Percentiles rank a stretch among this genome's conserved stretches.
Evolutionary conservation across 176 grass and related monocot species (phyloP).

Genomic region (Musa beccarii): DNA sequence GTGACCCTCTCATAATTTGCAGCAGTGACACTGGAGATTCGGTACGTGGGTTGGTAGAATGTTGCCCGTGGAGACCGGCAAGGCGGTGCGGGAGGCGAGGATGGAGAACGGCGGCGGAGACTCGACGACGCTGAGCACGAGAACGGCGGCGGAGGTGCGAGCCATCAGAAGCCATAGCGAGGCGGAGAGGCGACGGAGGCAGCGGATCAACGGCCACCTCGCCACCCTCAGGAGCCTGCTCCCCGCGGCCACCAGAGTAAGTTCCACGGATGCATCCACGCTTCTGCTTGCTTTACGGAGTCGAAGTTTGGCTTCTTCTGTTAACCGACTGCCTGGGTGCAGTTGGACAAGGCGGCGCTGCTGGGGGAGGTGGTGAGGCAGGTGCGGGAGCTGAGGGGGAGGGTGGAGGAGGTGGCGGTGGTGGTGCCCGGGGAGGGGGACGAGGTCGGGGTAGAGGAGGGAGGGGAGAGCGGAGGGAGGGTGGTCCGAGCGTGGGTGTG

Average conservation of each 20-base stretch:
- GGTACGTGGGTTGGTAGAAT: conserved; percentile 2
- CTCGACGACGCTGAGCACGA: conserved; percentile 25
- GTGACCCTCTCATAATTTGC: too few relatives aligned
- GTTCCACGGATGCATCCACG: neutral
- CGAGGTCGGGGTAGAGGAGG: conserved; percentile 65
- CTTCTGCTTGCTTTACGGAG: neutral
- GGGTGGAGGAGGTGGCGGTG: conserved; percentile 44
- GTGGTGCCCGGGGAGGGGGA: conserved; percentile 54
- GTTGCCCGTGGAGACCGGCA: conserved; percentile 25
- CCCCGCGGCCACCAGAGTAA: conserved; percentile 66
- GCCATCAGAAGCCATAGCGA: conserved; percentile 61
- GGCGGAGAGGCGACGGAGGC: conserved; percentile 75
- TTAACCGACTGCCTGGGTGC: neutral
- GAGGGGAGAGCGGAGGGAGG: conserved; percentile 18
- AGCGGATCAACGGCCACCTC: conserved; percentile 89
- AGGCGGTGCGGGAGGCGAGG: conserved; percentile 25
- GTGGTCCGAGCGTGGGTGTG: conserved; percentile 68
- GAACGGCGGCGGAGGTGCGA: neutral
- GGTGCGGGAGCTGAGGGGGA: conserved; percentile 62
- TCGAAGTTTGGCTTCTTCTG: neutral
- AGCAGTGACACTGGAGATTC: neutral
- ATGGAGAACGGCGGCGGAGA: conserved; percentile 2
- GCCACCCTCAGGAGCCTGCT: conserved; percentile 71
- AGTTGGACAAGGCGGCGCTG: conserved; percentile 98
- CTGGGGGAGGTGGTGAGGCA: conserved; percentile 92